Base-by-base conservation (phyloP, 352 stramenopile genomes). In the Phytophthora cajani region DNA sequence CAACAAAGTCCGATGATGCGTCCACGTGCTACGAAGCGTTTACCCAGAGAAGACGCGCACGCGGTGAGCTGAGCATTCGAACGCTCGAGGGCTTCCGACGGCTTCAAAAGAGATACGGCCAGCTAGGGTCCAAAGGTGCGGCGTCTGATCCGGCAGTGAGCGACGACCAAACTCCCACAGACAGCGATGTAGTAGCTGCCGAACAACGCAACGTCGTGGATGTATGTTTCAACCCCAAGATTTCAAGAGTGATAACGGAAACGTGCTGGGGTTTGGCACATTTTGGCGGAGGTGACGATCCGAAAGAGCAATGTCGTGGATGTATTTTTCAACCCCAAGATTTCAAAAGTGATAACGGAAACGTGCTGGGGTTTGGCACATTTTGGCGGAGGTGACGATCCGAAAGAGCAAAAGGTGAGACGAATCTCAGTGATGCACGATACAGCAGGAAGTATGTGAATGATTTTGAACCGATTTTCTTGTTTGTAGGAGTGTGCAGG, bases 251-350 rank as follows among this genome's bases (percentile, higher is more conserved):
- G 10, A 66, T 90, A n/a, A 52, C 59, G 2, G 82, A 85, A 36
- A 74, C 62, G 17, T 80, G 77, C 47, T 90, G 82, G 82, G 75
- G 78, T 11, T 64, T 88, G 23, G 82, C 77, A 4, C 78, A 85
- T 55, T 84, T 80, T 63, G 74, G 76, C 6, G 68, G 58, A 17
- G 64, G 58, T 30, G 38, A 53, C 16, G 46, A 32, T 17, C 36
- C 21, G 51, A 25, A 60, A 7, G 36, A 27, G 23, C 61, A 66
- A 67, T 38, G 40, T 81, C 2, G 59, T 85, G 1, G 73, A 64
- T 2, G 74, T 82, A 46, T 86, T 79, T 67, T 76, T 85, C 19
- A 80, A 84, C 38, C 10, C 33, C n/a, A 73, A 69, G 2, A 70
- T 90, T 52, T 78, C 75, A 33, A 62, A 58, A 30, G 47, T 87